These are phyloP conservation scores for Zalaria obscura DNA, from an alignment of 2,329 filamentous ascomycete genomes.

Conservation along the genomic window DNA sequence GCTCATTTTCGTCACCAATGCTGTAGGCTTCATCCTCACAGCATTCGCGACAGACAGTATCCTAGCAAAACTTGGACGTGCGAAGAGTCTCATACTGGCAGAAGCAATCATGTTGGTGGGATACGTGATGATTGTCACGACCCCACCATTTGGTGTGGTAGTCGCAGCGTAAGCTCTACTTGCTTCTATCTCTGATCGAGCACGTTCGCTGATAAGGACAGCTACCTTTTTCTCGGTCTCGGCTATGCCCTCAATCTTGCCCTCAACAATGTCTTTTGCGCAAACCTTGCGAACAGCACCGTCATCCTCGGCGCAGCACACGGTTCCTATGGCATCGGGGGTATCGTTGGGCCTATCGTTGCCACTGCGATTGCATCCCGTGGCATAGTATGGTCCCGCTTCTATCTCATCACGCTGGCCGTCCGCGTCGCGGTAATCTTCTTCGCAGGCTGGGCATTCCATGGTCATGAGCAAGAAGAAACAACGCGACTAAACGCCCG, in stretches of 20 bases:
- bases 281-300: constrained; percentile 37
- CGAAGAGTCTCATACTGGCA: constrained; percentile 46
- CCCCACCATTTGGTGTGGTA: constrained; percentile 56
- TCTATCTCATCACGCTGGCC: constrained; percentile 54
- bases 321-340: constrained; percentile 42
- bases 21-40: constrained; percentile 60
- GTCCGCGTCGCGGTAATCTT: constrained; percentile 42
- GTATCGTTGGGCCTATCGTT: constrained; percentile 51
- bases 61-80: constrained; percentile 48
- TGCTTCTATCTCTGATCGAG: background rate
- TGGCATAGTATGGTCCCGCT: constrained; percentile 51
- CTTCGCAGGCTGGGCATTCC: constrained; percentile 54
- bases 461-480: constrained; percentile 51
- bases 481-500: constrained; percentile 27
- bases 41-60: constrained; percentile 56
- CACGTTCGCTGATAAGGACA: constrained; percentile 11
- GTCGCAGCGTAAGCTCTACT: constrained; percentile 29
- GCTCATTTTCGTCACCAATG: constrained; percentile 67
- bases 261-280: constrained; percentile 42
- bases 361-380: constrained; percentile 58
- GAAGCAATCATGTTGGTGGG: constrained; percentile 43
- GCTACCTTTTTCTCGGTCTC: constrained; percentile 53
- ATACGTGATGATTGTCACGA: constrained; percentile 50
- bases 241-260: constrained; percentile 38
- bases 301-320: constrained; percentile 47